These are phyloP conservation scores for Suillus sp. DNA, from an alignment of 768 basidiomycete genomes.

Conservation along the genomic window DNA sequence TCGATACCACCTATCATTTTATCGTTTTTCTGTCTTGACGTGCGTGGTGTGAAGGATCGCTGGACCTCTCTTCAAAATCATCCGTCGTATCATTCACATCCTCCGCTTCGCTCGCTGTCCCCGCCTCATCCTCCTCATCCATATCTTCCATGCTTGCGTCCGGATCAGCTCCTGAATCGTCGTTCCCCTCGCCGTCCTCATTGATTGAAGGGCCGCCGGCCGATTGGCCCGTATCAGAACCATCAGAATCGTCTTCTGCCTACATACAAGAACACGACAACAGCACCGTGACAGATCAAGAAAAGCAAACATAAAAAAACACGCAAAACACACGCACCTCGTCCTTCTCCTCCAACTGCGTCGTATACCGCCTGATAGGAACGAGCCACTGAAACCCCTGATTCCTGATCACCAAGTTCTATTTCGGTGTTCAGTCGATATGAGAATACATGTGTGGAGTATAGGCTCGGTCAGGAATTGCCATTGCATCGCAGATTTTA, in stretches of 20 bases:
- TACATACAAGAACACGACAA: slow-evolving; percentile 19
- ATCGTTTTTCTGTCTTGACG: background rate
- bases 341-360: slow-evolving; percentile 82
- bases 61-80: background rate
- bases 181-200: slow-evolving; percentile 37
- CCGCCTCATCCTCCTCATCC: slow-evolving; percentile 34
- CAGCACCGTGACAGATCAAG: background rate
- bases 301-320: background rate
- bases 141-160: slow-evolving; percentile 45
- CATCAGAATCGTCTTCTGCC: slow-evolving; percentile 40
- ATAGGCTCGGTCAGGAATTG: background rate
- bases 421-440: slow-evolving; percentile 8
- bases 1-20: slow-evolving; percentile 11
- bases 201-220: slow-evolving; percentile 34
- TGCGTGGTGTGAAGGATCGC: background rate
- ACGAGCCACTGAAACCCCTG: slow-evolving; percentile 69
- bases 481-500: background rate
- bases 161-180: slow-evolving; percentile 40
- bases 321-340: slow-evolving; percentile 50
- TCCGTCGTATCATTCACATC: slow-evolving; percentile 1
- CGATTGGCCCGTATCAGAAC: slow-evolving; percentile 35
- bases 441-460: background rate
- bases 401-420: slow-evolving; percentile 64
- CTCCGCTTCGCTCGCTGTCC: slow-evolving; percentile 1
- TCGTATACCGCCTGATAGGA: slow-evolving; percentile 72